Percentiles rank a stretch among this genome's conserved stretches.
Conservation (phyloP, 2,329 filamentous ascomycete genomes). For the Cadophora malorum region DNA sequence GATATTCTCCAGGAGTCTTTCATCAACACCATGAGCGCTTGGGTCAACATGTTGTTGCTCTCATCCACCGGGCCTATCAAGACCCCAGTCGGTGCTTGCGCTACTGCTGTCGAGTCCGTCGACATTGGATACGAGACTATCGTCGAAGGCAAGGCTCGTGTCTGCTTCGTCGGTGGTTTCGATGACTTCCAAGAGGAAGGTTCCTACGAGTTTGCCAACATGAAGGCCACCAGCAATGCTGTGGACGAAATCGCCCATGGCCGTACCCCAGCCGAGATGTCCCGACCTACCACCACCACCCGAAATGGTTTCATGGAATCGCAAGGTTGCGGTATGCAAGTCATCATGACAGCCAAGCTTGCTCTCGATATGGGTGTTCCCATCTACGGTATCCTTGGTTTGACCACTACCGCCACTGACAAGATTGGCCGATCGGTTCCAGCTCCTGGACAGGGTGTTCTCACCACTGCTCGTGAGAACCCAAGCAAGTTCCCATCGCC, state of each 20-base stretch:
- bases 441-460: slow-evolving; percentile 93
- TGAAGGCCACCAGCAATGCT: slow-evolving; percentile 99
- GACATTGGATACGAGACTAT: slow-evolving; percentile 99
- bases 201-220: slow-evolving; percentile 99
- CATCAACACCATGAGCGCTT: slow-evolving; percentile 99
- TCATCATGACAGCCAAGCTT: slow-evolving; percentile 97
- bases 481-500: slow-evolving; percentile 93
- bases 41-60: slow-evolving; percentile 98
- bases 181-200: slow-evolving; percentile 99
- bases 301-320: slow-evolving; percentile 99
- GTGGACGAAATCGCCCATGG: slow-evolving; percentile 96
- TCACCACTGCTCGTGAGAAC: slow-evolving; percentile 92
- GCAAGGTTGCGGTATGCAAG: slow-evolving; percentile 95
- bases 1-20: slow-evolving; percentile 99
- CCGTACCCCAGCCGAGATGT: slow-evolving; percentile 96
- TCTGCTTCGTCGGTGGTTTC: slow-evolving; percentile 98
- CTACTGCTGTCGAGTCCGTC: slow-evolving; percentile 94
- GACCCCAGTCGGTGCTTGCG: slow-evolving; percentile 96
- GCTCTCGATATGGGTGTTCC: slow-evolving; percentile 98
- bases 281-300: slow-evolving; percentile 93
- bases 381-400: slow-evolving; percentile 91
- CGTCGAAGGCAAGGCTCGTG: slow-evolving; percentile 94
- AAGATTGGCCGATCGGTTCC: slow-evolving; percentile 99
- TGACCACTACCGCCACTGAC: slow-evolving; percentile 96
- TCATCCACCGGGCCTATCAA: slow-evolving; percentile 98